These are phyloP conservation scores for Tuber brumale DNA, from an alignment of 495 filamentous ascomycete genomes.

Conservation along the genomic window DNA sequence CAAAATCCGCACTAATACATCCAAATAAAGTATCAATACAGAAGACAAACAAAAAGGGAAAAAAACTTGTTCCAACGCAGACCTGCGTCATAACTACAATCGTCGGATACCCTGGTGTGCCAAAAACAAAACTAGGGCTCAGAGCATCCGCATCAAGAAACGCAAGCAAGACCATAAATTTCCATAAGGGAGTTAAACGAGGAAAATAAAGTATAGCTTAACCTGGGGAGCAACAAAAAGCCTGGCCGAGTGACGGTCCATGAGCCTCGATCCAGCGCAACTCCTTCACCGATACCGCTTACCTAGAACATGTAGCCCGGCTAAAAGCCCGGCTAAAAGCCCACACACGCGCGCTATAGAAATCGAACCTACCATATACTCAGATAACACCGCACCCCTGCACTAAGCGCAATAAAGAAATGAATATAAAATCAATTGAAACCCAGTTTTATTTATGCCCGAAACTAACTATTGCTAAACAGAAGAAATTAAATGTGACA, in stretches of 20 bases:
- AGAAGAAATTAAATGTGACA: neutral
- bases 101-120: neutral
- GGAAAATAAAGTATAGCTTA: no score
- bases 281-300: neutral
- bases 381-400: neutral
- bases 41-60: neutral
- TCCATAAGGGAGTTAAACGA: neutral
- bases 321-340: neutral
- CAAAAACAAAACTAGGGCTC: neutral
- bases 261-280: neutral
- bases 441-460: neutral
- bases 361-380: neutral
- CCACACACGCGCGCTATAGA: neutral
- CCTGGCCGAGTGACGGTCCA: neutral
- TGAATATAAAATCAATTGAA: neutral
- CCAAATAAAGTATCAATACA: neutral
- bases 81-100: neutral
- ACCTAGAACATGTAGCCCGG: neutral
- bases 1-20: neutral
- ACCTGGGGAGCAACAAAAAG: neutral
- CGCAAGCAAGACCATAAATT: neutral
- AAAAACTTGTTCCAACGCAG: neutral
- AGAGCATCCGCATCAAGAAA: neutral
- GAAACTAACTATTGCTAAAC: neutral
- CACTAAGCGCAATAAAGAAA: neutral